Evolutionary conservation across 495 filamentous ascomycete genomes (phyloP), one percentile per base, ranked within the genome.

Genomic region (Lophiotrema nucula): DNA sequence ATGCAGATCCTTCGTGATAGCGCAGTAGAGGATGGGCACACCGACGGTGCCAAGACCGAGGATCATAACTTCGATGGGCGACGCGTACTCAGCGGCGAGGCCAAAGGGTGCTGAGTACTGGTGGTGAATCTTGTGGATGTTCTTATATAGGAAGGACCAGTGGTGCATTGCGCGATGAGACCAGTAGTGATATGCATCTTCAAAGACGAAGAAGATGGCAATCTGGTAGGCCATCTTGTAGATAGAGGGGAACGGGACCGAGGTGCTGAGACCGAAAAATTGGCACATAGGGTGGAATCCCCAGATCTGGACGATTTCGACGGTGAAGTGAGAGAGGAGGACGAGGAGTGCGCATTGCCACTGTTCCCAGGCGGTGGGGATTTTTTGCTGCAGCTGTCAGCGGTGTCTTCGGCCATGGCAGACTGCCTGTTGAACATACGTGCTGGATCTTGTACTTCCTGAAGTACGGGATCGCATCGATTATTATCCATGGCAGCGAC

Each of bases 161-260:
- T 98, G 93, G 80, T 98, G 93, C 65, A 98, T 81, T 23, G 87
- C 87, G 60, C 93, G 90, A 75, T 98, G 93, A 46, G 82, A 85
- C 83, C 92, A 98, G 78, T 98, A 98, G 71, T 98, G 93, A 95
- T 95, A 98, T 46, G 95, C 80, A 73, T 98, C 93, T 72, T 98
- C 93, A 66, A 97, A 70, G 38, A 97, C 81, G 73, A 98, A 98
- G 80, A 98, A 96, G 67, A 97, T 77, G 33, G 86, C 81, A 55
- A 98, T 95, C 56, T 98, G 93, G 65, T 87, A 86, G 47, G 87
- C 88, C 80, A 98, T 98, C 52, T 83, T 95, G 70, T 81, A 84
- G 62, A 88, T 54, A 8, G 83, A 73, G 10, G 93, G 93, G 79
- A 98, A 98, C 6, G 95, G 93, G 44, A 97, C 87, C 44, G 85